Evolutionary conservation across 1,284 basidiomycete genomes (phyloP).

Genomic region (Golubevia pallescens): DNA sequence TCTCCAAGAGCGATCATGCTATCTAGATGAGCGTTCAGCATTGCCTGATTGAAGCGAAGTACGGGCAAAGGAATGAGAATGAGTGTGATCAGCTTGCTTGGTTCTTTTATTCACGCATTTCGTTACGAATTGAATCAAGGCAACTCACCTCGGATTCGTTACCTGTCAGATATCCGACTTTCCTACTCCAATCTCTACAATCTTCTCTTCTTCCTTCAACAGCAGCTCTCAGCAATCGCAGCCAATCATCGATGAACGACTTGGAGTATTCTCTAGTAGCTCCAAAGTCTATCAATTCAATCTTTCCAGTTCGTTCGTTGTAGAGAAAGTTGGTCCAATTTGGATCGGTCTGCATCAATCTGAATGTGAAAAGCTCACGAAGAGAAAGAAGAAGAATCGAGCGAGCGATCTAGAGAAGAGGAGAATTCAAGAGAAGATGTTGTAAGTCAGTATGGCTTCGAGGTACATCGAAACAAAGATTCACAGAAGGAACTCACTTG

Average conservation of each 20-base stretch:
- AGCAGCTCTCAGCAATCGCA: slow-evolving; percentile 79
- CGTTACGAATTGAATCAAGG: neutral
- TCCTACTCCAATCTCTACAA: slow-evolving; percentile 77
- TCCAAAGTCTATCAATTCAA: slow-evolving; percentile 95
- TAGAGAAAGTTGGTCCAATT: slow-evolving; percentile 98
- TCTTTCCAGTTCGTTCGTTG: slow-evolving; percentile 69
- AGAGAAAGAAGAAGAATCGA: slow-evolving; percentile 85
- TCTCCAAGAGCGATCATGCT: slow-evolving; percentile 79
- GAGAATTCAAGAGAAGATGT: neutral
- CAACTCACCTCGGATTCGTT: slow-evolving; percentile 77
- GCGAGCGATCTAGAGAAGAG: slow-evolving; percentile 74
- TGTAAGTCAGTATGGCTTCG: slow-evolving; percentile 7
- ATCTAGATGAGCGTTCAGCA: slow-evolving; percentile 85
- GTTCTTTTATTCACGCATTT: too few relatives aligned
- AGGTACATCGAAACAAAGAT: neutral
- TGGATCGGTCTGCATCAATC: slow-evolving; percentile 97
- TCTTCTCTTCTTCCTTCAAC: slow-evolving; percentile 74
- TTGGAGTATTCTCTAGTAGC: slow-evolving; percentile 86
- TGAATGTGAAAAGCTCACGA: slow-evolving; percentile 86
- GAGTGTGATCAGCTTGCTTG: too few relatives aligned
- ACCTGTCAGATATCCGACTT: slow-evolving; percentile 88
- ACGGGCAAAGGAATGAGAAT: neutral
- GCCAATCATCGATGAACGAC: slow-evolving; percentile 88
- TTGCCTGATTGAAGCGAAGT: slow-evolving; percentile 69
- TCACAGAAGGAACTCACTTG: slow-evolving; percentile 70